Evolutionary conservation across 78 protist species (phyloP).

Genomic region (Emiliania huxleyi): DNA sequence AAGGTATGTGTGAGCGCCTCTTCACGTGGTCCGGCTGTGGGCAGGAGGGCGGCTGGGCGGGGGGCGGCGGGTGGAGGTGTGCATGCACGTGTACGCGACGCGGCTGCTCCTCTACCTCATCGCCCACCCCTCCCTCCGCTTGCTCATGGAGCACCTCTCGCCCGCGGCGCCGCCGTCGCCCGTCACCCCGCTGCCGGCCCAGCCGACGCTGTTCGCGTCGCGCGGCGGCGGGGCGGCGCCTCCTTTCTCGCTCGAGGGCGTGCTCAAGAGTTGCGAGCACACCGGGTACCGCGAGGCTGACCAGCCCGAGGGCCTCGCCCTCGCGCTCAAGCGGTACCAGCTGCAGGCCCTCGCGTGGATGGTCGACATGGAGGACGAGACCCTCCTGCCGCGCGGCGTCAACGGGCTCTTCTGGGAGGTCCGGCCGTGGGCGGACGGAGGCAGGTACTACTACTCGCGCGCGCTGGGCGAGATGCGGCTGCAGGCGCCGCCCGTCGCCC

Average conservation of each 20-base stretch:
- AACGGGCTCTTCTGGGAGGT: constrained; percentile 4
- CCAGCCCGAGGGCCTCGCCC: background rate
- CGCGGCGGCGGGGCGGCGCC: background rate
- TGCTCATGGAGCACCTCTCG: background rate
- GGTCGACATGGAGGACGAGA: background rate
- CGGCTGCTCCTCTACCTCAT: background rate
- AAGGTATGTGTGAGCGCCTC: too few species aligned
- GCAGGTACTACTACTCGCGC: too few species aligned
- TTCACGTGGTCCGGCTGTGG: too few species aligned
- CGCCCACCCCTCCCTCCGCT: background rate
- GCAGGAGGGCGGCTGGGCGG: background rate
- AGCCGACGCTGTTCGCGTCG: background rate
- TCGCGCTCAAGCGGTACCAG: background rate
- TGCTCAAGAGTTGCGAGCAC: background rate
- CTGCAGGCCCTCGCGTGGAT: constrained; percentile 12
- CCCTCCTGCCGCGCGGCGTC: background rate
- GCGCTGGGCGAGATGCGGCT: too few species aligned
- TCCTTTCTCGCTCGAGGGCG: background rate
- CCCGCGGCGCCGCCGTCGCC: background rate
- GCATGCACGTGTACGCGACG: background rate
- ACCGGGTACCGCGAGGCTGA: background rate
- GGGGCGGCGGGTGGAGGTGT: background rate
- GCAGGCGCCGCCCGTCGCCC: too few species aligned
- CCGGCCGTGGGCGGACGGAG: background rate
- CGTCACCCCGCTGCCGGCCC: background rate